Base-by-base conservation (phyloP, 1,139 yeast species). In the Geotrichum phurueaensis region DNA sequence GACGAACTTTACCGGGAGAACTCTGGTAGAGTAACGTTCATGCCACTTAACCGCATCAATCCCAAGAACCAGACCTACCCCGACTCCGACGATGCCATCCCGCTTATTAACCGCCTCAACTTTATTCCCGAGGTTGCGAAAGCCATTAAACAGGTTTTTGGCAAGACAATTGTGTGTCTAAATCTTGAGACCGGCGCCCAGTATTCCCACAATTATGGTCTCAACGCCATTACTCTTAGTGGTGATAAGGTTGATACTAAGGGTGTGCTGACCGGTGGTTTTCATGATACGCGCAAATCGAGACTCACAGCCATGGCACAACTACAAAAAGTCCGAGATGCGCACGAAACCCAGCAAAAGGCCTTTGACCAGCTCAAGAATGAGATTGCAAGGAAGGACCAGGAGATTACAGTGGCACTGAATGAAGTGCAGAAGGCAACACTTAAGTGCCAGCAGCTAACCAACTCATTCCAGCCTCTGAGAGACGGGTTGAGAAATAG, bases 201-300 rank as follows among this genome's bases (percentile, higher is more conserved):
- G 65, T 76, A 89, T 39, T 86, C 96, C 0, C 82, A 82, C 60
- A 75, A 77, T 7, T 83, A 79, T 69, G 83, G 83, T 51, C 75
- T 92, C 47, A 86, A 83, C 66, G 90, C 96, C 0, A 87, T 94
- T 36, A 94, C 99, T 0, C 76, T 94, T 43, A 96, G 89, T 73
- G 99, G 99, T 65, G 98, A 94, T 71, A 79, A 89, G 66, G 90
- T 90, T 53, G 96, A 90, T 67, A 83, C 82, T 57, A 84, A 79
- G 65, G 99, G 99, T 72, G 88, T 87, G 1, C 75, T 94, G 59
- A 85, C 91, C 20, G 99, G 99, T 74, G 99, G 99, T 58, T 91
- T 82, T 70, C 81, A 89, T 67, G 96, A 90, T 69, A 81, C 80
- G 65, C 81, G 83, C 66, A 77, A 76, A 54, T 86, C 92, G 0